Base-by-base conservation (phyloP, 345 rosid species). In the Eucalyptus cloeziana region DNA sequence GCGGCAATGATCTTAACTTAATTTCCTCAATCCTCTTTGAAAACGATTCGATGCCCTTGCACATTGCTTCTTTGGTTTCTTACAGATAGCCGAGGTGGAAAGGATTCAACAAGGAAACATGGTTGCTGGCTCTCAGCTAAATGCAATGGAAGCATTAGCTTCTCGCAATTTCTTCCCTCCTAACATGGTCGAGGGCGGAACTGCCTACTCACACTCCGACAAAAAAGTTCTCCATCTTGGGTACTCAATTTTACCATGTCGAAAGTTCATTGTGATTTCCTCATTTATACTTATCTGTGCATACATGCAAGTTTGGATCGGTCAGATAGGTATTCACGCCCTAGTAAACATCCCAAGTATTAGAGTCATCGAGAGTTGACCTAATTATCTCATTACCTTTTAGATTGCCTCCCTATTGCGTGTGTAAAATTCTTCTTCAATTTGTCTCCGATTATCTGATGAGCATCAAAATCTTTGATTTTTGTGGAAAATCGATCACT, bases 181-280 rank as follows among this genome's bases (percentile, higher is more conserved):
- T 7, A 90, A 92, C 88, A 90, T 96, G 90, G 89, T 97, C 60
- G 96, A 94, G 8, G 90, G 89, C 50, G 94, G 90, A 80, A 85
- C 90, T 85, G 85, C 93, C 27, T 96, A 93, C 94, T 93, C 97
- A 8, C 94, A 92, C 62, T 91, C 94, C 2, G 98, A 95, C 93
- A 96, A 95, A 95, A 97, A 96, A 92, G 91, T 93, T 12, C 97
- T 96, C 88, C 96, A 96, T 92, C 98, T 96, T 69, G 99, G 99
- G 94, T 97, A 88, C 24, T 19, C 40, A 24, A 27, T 44, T 67
- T 76, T 37, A 37, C 83, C 3, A 15, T 5, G 47, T 76, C 27
- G 14, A 37, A 37, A 37, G 27, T 37, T 71, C 47, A 21, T 11
- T 37, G 45, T 21, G 45, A 71, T 37, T 76, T 37, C 45, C 14